These are phyloP conservation scores for Ramalina intermedia DNA, from an alignment of 495 filamentous ascomycete species.

Conservation along the genomic window DNA sequence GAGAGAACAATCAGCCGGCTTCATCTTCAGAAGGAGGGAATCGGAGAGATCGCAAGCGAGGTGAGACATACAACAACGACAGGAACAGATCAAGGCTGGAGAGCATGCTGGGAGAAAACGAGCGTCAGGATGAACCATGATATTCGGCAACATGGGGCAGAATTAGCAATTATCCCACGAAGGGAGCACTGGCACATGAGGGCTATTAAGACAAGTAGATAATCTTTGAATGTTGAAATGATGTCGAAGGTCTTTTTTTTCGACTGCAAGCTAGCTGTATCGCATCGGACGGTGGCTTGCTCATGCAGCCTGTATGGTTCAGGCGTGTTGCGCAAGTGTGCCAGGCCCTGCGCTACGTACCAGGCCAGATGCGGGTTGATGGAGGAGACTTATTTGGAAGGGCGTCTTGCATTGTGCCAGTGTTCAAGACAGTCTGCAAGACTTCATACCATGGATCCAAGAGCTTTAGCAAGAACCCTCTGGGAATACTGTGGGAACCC, in stretches of 20 bases:
- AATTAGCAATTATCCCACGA: neutral
- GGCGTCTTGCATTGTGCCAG: neutral
- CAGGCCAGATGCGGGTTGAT: constrained; percentile 8
- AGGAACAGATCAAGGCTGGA: constrained; percentile 12
- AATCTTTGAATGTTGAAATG: neutral
- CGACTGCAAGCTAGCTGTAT: constrained; percentile 7
- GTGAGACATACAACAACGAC: constrained; percentile 15
- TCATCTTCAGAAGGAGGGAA: neutral
- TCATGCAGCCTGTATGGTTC: constrained; percentile 4
- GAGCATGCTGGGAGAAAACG: constrained; percentile 16
- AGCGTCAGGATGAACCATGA: constrained; percentile 10
- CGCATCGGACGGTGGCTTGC: constrained; percentile 14
- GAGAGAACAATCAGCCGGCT: constrained; percentile 1
- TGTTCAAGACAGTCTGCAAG: neutral
- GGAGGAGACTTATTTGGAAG: constrained; percentile 9
- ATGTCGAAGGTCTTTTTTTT: constrained; percentile 1
- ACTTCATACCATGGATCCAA: neutral
- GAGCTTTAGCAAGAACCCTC: neutral
- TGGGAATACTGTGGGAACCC: neutral
- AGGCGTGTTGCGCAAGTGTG: constrained; percentile 12
- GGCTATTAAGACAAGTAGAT: neutral
- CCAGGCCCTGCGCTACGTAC: constrained; percentile 7
- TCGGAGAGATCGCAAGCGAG: neutral
- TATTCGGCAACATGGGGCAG: neutral
- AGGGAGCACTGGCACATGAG: constrained; percentile 5